phyloP scores from a whole-genome alignment of 2,329 filamentous ascomycete genomes.

The Tolypocladium paradoxum region DNA sequence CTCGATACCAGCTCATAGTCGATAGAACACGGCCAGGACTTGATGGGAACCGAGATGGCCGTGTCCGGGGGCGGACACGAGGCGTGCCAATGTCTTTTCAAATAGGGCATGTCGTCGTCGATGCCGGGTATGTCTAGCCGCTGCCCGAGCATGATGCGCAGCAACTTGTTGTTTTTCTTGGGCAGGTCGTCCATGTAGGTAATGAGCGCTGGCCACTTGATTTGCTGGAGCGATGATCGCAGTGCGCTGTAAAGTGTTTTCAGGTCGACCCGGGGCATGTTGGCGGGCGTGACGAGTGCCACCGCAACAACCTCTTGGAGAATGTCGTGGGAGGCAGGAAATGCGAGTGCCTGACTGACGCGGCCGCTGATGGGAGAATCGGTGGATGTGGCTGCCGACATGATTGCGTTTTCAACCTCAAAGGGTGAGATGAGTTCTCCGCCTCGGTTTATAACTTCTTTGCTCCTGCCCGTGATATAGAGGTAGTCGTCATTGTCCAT shows the following conservation, averaged over 20 bases:
- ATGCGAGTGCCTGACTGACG: slow-evolving; percentile 38
- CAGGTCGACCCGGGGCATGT: slow-evolving; percentile 33
- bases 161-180: slow-evolving; percentile 46
- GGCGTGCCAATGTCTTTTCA: slow-evolving; percentile 38
- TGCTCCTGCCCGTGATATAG: slow-evolving; percentile 43
- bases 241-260: slow-evolving; percentile 36
- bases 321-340: slow-evolving; percentile 40
- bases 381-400: slow-evolving; percentile 30
- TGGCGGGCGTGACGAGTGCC: slow-evolving; percentile 36
- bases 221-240: slow-evolving; percentile 35
- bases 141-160: slow-evolving; percentile 40
- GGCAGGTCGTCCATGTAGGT: slow-evolving; percentile 45
- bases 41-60: slow-evolving; percentile 29
- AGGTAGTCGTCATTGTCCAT: slow-evolving; percentile 39
- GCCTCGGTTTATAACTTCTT: slow-evolving; percentile 47
- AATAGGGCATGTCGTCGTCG: slow-evolving; percentile 31
- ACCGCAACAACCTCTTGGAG: slow-evolving; percentile 46
- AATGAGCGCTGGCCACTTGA: slow-evolving; percentile 40
- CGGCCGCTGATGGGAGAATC: slow-evolving; percentile 33
- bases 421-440: slow-evolving; percentile 50
- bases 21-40: slow-evolving; percentile 20
- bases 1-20: slow-evolving; percentile 16
- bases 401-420: slow-evolving; percentile 46
- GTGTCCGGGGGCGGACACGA: slow-evolving; percentile 37
- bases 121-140: slow-evolving; percentile 33